A percentile compares a stretch with the other conserved stretches of the same genome.
Evolutionary conservation across 140 eudicot genomes (phyloP).

Genomic region (Flaveria floridana): DNA sequence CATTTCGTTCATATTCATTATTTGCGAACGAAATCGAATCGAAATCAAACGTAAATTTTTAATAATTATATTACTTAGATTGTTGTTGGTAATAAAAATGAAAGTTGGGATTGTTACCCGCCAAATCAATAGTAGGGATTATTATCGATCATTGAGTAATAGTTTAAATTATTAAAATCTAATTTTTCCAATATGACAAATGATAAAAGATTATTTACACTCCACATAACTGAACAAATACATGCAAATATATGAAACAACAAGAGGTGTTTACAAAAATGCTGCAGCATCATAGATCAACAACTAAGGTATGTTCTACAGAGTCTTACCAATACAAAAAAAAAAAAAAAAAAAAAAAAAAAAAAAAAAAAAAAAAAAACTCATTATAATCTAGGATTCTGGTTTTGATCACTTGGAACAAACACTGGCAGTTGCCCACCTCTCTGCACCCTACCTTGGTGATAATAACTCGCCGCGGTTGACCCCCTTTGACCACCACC

Average conservation of each 20-base stretch:
- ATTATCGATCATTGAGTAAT: too few species aligned
- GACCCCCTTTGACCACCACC: slow-evolving; percentile 38
- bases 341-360: too few species aligned
- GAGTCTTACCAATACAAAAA: background rate
- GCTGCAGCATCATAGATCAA: background rate
- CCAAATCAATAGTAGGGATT: too few species aligned
- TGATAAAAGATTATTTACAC: background rate
- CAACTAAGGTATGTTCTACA: slow-evolving; percentile 17
- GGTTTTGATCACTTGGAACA: slow-evolving; percentile 57
- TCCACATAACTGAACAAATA: background rate
- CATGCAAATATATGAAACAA: background rate
- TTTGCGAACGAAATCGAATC: too few species aligned
- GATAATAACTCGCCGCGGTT: slow-evolving; percentile 37
- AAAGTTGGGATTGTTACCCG: too few species aligned
- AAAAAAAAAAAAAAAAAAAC: background rate
- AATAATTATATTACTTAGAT: too few species aligned
- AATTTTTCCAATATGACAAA: background rate
- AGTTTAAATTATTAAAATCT: too few species aligned
- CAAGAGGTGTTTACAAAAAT: background rate
- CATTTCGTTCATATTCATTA: too few species aligned
- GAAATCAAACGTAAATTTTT: too few species aligned
- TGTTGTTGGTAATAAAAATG: too few species aligned
- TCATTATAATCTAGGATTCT: slow-evolving; percentile 36
- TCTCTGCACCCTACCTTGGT: slow-evolving; percentile 63
- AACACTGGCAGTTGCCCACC: slow-evolving; percentile 81